Base-by-base conservation (phyloP, 257 asterid species). In the Ehretia macrophylla region DNA sequence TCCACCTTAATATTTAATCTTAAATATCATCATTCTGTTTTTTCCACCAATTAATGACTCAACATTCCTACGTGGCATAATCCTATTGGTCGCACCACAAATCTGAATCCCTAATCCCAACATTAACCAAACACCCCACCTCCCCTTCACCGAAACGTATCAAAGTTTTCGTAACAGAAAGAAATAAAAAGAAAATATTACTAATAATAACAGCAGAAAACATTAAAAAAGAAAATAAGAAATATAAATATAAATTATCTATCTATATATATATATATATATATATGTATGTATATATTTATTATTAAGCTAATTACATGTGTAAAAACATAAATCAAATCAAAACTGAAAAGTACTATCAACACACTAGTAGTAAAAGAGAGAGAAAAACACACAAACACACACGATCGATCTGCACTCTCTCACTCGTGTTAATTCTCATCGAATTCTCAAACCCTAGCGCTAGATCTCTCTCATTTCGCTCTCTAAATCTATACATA, bases 401-500 rank as follows among this genome's bases (percentile, higher is more conserved):
- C 56, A 35, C 51, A 18, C 22, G n/a, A n/a, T 47, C 58, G 46
- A 59, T 55, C 68, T 54, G 17, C 22, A 19, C 21, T 11, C 51
- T 11, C 38, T 46, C 51, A 39, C 47, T 32, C 40, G 57, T 58
- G 27, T 40, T 18, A 8, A 14, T 49, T 56, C 20, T 14, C 17
- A 37, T 35, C 20, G 32, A 8, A 14, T 49, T 56, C 20, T 56
- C 55, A 65, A 65, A 65, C 64, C 63, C 70, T 65, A 56, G 55
- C 72, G 65, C 65, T 62, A 32, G 59, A 47, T 48, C 58, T 54
- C 50, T 60, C 60, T 72, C 42, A 32, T 56, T 35, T 48, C 58
- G 48, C 50, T 60, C 62, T 72, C 48, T 37, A 69, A n/a, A 18
- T 17, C 55, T 60, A 17, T 22, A n/a, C 38, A 38, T 23, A 60